Conservation (phyloP, 176 grass and related monocot genomes). For the Microstegium vimineum region DNA sequence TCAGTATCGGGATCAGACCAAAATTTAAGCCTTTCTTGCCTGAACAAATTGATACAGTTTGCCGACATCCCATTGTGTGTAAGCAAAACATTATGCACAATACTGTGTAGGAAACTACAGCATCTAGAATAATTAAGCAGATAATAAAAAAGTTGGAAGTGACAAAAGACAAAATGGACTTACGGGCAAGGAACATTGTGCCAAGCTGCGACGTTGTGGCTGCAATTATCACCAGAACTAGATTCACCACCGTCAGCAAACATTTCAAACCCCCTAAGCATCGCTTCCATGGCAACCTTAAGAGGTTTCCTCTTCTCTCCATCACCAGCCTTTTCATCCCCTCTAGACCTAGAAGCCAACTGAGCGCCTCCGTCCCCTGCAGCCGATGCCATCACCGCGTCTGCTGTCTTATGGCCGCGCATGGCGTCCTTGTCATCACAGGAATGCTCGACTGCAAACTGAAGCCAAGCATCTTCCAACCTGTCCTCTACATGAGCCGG, state of each 20-base stretch:
- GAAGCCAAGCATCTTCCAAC: constrained; percentile 83
- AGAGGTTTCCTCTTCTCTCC: constrained; percentile 41
- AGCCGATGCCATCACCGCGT: no score
- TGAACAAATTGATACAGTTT: constrained; percentile 29
- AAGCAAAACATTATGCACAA: background rate
- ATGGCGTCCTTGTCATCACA: background rate
- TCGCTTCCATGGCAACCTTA: constrained; percentile 83
- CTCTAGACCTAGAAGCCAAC: constrained; percentile 19
- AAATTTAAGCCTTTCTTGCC: constrained; percentile 89
- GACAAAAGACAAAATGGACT: constrained; percentile 9
- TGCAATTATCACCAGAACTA: constrained; percentile 26
- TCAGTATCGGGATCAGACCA: constrained; percentile 96
- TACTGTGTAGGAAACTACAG: background rate
- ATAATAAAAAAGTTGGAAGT: background rate
- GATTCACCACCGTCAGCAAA: constrained; percentile 41
- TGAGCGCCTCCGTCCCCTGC: constrained; percentile 74
- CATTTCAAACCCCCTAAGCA: constrained; percentile 74
- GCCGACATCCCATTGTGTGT: background rate
- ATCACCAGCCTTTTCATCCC: background rate
- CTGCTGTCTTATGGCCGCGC: constrained; percentile 29
- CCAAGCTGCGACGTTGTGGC: constrained; percentile 85
- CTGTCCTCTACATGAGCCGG: constrained; percentile 90
- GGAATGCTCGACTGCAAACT: constrained; percentile 56
- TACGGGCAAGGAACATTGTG: constrained; percentile 90
- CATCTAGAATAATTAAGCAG: background rate